Conservation (phyloP, 768 basidiomycete genomes). For the Mycena capillaripes region DNA sequence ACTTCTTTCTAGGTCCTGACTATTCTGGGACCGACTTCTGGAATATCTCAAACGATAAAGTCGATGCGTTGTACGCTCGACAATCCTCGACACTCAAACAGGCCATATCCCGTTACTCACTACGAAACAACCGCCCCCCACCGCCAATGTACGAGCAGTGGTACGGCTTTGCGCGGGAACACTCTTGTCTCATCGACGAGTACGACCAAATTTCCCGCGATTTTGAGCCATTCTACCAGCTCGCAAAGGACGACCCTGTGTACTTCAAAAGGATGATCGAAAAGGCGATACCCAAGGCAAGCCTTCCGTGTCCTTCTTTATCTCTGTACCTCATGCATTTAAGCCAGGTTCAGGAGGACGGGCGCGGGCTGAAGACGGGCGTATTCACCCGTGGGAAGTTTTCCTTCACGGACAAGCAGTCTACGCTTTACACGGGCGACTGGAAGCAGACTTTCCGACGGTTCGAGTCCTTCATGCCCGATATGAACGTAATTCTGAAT, state of each 20-base stretch:
- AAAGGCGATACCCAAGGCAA: background rate
- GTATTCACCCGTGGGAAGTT: background rate
- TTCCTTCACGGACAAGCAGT: background rate
- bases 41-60: too few relatives aligned
- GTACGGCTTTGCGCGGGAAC: constrained; percentile 13
- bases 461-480: background rate
- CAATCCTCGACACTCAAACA: constrained; percentile 15
- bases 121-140: constrained; percentile 23
- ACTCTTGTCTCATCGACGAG: constrained; percentile 32
- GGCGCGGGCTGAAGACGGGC: constrained; percentile 10
- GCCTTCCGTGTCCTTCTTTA: too few relatives aligned
- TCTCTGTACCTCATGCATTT: background rate
- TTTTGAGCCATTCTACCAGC: constrained; percentile 28
- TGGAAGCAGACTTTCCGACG: background rate
- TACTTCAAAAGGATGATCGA: constrained; percentile 30
- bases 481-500: constrained; percentile 21
- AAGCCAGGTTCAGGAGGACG: constrained; percentile 1
- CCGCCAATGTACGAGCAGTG: constrained; percentile 28
- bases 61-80: background rate
- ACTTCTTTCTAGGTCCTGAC: too few relatives aligned
- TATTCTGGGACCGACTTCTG: too few relatives aligned
- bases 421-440: constrained; percentile 8
- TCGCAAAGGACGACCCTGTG: constrained; percentile 13
- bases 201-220: constrained; percentile 29
- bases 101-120: constrained; percentile 18